Evolutionary conservation across 148 eudicot genomes (phyloP).

Genomic region (Amaranthus cruentus): DNA sequence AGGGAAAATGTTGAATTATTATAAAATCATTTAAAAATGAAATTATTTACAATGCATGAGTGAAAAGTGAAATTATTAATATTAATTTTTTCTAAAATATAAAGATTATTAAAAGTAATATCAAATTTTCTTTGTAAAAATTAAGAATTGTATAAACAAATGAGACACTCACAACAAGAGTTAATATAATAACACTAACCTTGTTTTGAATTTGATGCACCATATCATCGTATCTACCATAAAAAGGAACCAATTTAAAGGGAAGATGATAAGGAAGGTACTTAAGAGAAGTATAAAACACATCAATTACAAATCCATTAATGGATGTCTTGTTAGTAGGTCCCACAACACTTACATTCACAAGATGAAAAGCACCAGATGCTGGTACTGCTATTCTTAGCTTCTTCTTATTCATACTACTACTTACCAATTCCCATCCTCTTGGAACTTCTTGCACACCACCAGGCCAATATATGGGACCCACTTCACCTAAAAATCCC

Average conservation of each 20-base stretch:
- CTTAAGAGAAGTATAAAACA: constrained; percentile 35
- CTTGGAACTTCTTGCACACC: constrained; percentile 29
- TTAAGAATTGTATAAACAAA: too few relatives aligned
- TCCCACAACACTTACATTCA: constrained; percentile 27
- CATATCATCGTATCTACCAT: constrained; percentile 36
- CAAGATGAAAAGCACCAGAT: constrained; percentile 38
- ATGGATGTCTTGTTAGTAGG: constrained; percentile 23
- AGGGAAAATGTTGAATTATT: too few relatives aligned
- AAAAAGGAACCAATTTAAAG: constrained; percentile 28
- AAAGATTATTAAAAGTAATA: too few relatives aligned
- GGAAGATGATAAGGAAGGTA: constrained; percentile 30
- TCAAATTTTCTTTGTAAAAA: too few relatives aligned
- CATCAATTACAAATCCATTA: constrained; percentile 40
- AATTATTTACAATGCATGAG: too few relatives aligned
- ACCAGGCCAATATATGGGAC: constrained; percentile 42
- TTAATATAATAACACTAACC: constrained; percentile 17
- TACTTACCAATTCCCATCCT: constrained; percentile 23
- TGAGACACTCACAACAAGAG: too few relatives aligned
- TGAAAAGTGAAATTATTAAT: too few relatives aligned
- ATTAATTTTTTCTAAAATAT: too few relatives aligned
- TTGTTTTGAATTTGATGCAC: constrained; percentile 28
- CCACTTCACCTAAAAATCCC: constrained; percentile 28
- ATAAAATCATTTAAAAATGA: too few relatives aligned
- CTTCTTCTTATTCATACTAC: constrained; percentile 20
- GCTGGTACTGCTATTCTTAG: constrained; percentile 40